Evolutionary conservation across 441 rosid species (phyloP), one percentile per base, ranked within the genome.

Genomic region (Erodium moschatum): DNA sequence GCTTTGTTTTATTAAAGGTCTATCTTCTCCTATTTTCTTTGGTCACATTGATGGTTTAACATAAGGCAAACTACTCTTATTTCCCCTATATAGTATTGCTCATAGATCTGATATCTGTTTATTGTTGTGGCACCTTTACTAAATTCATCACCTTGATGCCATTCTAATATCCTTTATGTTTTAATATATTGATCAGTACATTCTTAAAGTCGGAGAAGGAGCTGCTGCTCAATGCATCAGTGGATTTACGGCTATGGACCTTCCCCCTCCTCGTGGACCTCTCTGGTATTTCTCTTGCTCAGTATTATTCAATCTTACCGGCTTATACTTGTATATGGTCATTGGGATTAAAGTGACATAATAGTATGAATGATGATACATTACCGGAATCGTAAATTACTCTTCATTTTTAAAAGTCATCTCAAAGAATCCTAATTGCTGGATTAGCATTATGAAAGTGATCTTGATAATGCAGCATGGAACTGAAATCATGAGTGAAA

Each of bases 231-330:
- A 85, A 75, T 87, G 92, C 85, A 82, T 81, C 27, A 87, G 92
- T 16, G 92, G 92, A 62, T 87, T 85, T 82, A 77, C 75, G 1
- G 88, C 92, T 69, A 73, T 87, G 74, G 92, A 85, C 31, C 78
- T 87, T 5, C 80, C 89, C 31, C 88, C 89, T 0, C 92, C 89
- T 71, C 89, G 85, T 24, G 92, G 92, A 69, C 91, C 87, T 66
- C 87, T 87, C 73, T 87, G 92, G 92, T 83, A 83, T 68, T 64
- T 42, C 13, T 42, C 42, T 38, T 38, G 42, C 5, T 38, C 5
- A 38, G 42, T 38, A 9, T 38, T 9, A 5, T 38, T 38, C 8
- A 38, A 5, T 38, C 8, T 38, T 38, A 9, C 8, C 42, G 0
- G 1, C 4, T 38, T 38, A 38, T 38, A 9, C 42, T 5, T 38